Evolutionary conservation across 1,139 yeast species (phyloP), one percentile per base, ranked within the genome.

Genomic region (Candida glucosophila): DNA sequence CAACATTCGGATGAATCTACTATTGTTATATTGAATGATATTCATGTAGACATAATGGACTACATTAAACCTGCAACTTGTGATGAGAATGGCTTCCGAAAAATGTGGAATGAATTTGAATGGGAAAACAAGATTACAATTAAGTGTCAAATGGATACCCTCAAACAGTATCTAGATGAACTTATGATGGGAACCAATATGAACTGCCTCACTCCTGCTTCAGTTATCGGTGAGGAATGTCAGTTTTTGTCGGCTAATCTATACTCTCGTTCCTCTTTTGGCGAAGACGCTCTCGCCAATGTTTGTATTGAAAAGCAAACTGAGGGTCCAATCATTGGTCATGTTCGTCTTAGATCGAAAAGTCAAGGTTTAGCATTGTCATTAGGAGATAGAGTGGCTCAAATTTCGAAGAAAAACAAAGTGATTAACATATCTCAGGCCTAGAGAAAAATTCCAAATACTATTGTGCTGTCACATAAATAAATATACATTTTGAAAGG

Each of bases 21-120:
- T 30, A 81, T 86, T 53, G 96, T 92, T 34, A 88, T 90, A 35
- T 68, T 92, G 48, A 86, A 85, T 49, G 98, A 90, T 50, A 86
- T 92, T 30, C 95, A 90, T 49, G 88, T 90, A 34, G 96, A 90
- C 51, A 85, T 90, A 32, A 83, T 90, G 90, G 97, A 90, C 56
- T 92, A 92, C 60, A 88, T 92, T 52, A 85, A 83, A 52, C 97
- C 98, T 14, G 94, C 95, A 9, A 69, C 73, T 15, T 85, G 95
- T 53, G 63, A 86, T 11, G 98, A 90, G 55, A 74, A 77, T 27
- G 80, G 74, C 40, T 92, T 92, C 82, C 82, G 98, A 46, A 74
- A 77, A 44, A 88, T 88, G 97, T 92, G 99, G 99, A 83, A 86
- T 52, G 97, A 88, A 53, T 92, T 92, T 51, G 99, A 92, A 59